Evolutionary conservation across 805 yeast genomes (phyloP), one percentile per base, ranked within the genome.

Genomic region (Wickerhamomyces chaumierensis): DNA sequence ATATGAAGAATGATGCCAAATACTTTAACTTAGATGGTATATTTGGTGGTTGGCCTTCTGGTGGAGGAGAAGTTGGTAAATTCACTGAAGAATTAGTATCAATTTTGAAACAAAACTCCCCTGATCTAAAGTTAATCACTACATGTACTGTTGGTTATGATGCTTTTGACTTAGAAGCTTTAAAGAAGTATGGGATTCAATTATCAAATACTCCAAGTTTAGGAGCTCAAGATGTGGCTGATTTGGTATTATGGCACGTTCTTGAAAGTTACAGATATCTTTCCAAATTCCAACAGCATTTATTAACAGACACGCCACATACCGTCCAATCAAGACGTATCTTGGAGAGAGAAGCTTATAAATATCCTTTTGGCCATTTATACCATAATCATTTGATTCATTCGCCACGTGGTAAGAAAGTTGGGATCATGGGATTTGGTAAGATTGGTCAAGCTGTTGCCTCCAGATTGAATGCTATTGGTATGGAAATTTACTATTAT

Each of bases 181-280:
- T 78, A 58, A 51, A 56, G 6, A 47, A 54, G 11, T 54, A 57
- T 33, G 63, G 61, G 2, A 67, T 76, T 18, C 48, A 55, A 28
- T 53, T 78, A 42, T 71, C 71, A 45, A 71, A 75, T 48, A 58
- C 63, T 36, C 60, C 73, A 53, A 42, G 58, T 3, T 38, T 53
- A 14, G 76, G 75, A 0, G 72, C 79, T 3, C 74, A 69, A 34
- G 78, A 79, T 17, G 84, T 78, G 14, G 82, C 81, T 3, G 84
- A 78, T 45, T 63, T 75, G 44, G 81, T 70, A 2, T 53, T 78
- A 46, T 76, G 69, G 66, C 71, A 71, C 44, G 29, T 17, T 31
- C 14, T 31, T 6, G 33, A 31, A 31, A 16, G 18, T 16, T 31
- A 16, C 18, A 31, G 33, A 31, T 31, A 31, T 31, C 18, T 31